A percentile compares a stretch with the other conserved stretches of the same genome.
These are phyloP conservation scores for Diospyros kaki DNA, from an alignment of 148 eudicot species.

Conservation along the genomic window DNA sequence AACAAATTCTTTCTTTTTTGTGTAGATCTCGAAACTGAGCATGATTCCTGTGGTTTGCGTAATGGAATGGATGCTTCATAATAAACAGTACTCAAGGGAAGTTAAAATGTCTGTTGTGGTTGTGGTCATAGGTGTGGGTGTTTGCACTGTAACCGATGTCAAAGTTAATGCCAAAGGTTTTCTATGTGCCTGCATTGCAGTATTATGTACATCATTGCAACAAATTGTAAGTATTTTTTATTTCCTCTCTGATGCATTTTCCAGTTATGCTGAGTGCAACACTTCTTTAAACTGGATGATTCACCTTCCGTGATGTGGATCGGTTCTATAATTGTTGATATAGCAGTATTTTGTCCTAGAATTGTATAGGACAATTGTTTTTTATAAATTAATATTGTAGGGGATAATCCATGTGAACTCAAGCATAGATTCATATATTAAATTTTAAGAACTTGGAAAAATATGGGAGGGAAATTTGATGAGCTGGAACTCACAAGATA, in stretches of 20 bases:
- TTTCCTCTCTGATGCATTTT: background rate
- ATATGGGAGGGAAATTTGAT: no score
- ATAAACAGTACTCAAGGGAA: conserved; percentile 61
- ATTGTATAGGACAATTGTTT: no score
- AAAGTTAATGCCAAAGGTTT: conserved; percentile 81
- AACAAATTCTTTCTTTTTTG: background rate
- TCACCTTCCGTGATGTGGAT: background rate
- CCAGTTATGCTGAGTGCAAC: background rate
- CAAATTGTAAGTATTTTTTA: conserved; percentile 58
- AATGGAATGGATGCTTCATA: conserved; percentile 79
- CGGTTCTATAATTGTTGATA: background rate
- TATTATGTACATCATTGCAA: conserved; percentile 67
- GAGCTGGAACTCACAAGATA: no score
- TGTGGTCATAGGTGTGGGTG: conserved; percentile 81
- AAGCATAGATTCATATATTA: no score
- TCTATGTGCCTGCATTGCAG: conserved; percentile 69
- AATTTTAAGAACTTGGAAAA: no score
- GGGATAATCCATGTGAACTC: no score
- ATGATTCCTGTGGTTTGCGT: conserved; percentile 85
- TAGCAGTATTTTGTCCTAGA: no score
- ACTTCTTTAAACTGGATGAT: no score
- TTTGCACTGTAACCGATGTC: conserved; percentile 81
- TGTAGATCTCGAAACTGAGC: conserved; percentile 77
- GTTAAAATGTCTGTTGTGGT: conserved; percentile 72
- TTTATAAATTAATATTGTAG: no score